Evolutionary conservation across 805 yeast species (phyloP), one percentile per base, ranked within the genome.

Genomic region (Lachancea thermotolerans): DNA sequence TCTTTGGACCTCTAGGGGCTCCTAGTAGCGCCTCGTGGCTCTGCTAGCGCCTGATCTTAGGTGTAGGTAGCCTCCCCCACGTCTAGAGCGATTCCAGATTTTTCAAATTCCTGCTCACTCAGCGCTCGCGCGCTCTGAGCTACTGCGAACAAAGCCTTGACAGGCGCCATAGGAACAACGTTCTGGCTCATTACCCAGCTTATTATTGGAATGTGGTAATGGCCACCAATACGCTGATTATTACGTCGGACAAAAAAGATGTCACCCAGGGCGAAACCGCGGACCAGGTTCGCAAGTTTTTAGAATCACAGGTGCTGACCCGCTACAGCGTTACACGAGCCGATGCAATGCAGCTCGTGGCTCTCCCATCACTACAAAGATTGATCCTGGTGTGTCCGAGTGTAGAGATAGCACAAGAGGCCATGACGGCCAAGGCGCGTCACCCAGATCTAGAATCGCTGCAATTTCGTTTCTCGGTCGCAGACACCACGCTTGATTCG

Each of bases 221-320:
- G 46, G 53, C 45, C 4, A 58, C 64, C 18, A 56, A 58, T 41
- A 59, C 64, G 10, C 47, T 59, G 8, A 53, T 59, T 10, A 51
- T 57, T 3, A 58, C 64, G 12, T 49, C 57, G 5, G 35, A 31
- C 11, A 18, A 28, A 6, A 41, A 39, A 5, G 27, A 46, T 21
- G 49, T 51, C 10, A 38, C 49, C 11, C 48, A 18, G 15, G 40
- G 40, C 12, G 48, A 41, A 7, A 35, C 39, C 10, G 43, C 53
- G 25, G 49, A 49, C 3, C 29, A 16, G 2, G 25, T 61, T 8
- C 43, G 50, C 37, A 37, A 44, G 3, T 60, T 62, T 62, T 35
- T 61, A 2, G 35, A 47, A 16, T 49, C 49, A 5, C 45, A 42
- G 2, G 49, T 58, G 3, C 36, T 59, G 5, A 38, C 40, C 15